Conservation (phyloP, 495 filamentous ascomycete species). For the Penicillium subrubescens region DNA sequence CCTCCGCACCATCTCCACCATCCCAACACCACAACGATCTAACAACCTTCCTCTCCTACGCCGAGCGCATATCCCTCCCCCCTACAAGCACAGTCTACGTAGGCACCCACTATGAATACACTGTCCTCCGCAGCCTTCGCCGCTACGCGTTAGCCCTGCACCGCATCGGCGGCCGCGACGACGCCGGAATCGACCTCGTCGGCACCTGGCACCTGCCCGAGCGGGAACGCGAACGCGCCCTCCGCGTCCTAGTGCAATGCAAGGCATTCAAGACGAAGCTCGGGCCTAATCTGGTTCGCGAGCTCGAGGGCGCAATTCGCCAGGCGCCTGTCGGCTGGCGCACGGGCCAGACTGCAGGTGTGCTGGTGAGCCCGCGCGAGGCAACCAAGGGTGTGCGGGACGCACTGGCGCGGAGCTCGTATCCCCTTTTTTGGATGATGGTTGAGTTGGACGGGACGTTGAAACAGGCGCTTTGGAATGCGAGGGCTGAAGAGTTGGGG, state of each 20-base stretch:
- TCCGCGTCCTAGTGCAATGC: conserved; percentile 79
- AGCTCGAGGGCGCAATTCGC: conserved; percentile 80
- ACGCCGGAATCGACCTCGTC: conserved; percentile 82
- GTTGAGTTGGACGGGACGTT: conserved; percentile 43
- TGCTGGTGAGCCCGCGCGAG: conserved; percentile 60
- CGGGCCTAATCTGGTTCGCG: conserved; percentile 70
- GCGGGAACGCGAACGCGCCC: conserved; percentile 38
- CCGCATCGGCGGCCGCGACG: conserved; percentile 72
- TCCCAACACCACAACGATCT: conserved; percentile 66
- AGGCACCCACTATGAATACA: conserved; percentile 72
- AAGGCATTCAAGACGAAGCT: conserved; percentile 63
- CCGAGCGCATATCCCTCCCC: conserved; percentile 48
- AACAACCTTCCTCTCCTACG: conserved; percentile 71
- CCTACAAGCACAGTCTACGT: conserved; percentile 42
- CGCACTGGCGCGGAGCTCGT: conserved; percentile 63
- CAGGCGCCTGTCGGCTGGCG: conserved; percentile 71
- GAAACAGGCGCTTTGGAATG: conserved; percentile 47
- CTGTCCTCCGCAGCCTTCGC: conserved; percentile 61
- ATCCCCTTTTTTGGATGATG: conserved; percentile 65
- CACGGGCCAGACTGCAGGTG: conserved; percentile 57
- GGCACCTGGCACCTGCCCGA: conserved; percentile 73
- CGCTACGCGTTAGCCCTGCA: conserved; percentile 65
- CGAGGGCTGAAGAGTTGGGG: conserved; percentile 61
- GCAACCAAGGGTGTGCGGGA: conserved; percentile 64
- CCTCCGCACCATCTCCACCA: conserved; percentile 42